A percentile compares a stretch with the other conserved stretches of the same genome.
These are phyloP conservation scores for Botryosphaeria agaves DNA, from an alignment of 2,329 filamentous ascomycete genomes.

Conservation along the genomic window DNA sequence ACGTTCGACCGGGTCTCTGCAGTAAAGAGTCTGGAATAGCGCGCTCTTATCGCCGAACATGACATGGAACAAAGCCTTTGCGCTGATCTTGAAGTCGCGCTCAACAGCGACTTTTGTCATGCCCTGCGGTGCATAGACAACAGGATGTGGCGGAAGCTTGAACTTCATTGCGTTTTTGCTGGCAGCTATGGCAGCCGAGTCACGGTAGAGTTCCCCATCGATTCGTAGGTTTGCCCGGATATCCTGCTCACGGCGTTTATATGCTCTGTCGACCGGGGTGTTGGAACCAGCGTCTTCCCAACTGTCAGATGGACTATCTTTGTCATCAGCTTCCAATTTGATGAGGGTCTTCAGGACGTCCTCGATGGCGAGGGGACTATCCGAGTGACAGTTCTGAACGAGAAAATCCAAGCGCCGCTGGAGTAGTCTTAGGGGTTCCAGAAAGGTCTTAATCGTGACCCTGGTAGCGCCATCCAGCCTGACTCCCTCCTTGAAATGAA, in stretches of 20 bases:
- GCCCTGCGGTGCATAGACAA: conserved; percentile 68
- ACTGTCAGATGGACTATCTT: conserved; percentile 61
- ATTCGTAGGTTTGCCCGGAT: conserved; percentile 41
- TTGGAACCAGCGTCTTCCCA: conserved; percentile 67
- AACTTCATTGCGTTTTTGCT: conserved; percentile 47
- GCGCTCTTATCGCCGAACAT: conserved; percentile 93
- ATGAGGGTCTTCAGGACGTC: conserved; percentile 55
- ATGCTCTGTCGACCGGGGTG: conserved; percentile 38
- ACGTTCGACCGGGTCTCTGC: conserved; percentile 57
- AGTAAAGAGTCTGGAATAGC: conserved; percentile 80
- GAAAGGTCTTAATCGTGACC: conserved; percentile 80
- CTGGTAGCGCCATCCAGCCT: conserved; percentile 48
- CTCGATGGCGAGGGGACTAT: conserved; percentile 50
- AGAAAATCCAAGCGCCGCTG: conserved; percentile 73
- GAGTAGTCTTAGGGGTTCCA: conserved; percentile 70
- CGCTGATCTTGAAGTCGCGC: conserved; percentile 73
- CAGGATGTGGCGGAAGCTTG: conserved; percentile 63
- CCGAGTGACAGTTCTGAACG: conserved; percentile 60
- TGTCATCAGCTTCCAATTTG: conserved; percentile 49
- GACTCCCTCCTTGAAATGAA: conserved; percentile 54
- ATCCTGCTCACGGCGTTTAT: conserved; percentile 27
- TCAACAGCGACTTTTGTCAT: conserved; percentile 63
- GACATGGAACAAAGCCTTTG: conserved; percentile 90
- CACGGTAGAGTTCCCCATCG: conserved; percentile 40
- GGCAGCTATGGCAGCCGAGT: conserved; percentile 12